Base-by-base conservation (phyloP, 2,329 filamentous ascomycete genomes). In the Nemania sp. region DNA sequence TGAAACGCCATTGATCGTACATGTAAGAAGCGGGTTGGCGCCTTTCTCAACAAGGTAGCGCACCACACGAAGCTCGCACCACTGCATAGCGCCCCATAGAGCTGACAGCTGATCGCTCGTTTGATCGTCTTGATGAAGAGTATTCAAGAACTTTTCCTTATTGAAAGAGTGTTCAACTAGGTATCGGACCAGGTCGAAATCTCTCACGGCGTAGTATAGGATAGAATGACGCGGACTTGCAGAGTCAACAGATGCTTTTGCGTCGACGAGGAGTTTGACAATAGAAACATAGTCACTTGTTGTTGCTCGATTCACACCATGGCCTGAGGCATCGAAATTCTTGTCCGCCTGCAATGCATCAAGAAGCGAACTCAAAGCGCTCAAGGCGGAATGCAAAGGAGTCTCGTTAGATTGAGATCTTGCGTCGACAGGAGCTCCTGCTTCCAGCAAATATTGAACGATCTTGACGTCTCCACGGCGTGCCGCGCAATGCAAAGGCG, bases 41-140 rank as follows among this genome's bases (percentile, higher is more conserved):
- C 56, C 56, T 3, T n/a, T 13, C n/a, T 52, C 56, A 32, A 59
- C 32, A 40, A 59, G 56, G 40, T 59, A 59, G 32, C 47, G 47
- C 17, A 47, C 56, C 5, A 54, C 18, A 18, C 53, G 15, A 3
- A 57, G 15, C 6, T 43, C 3, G 9, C n/a, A n/a, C n/a, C n/a
- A n/a, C n/a, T 45, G 18, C 54, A 5, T 34, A 5, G 34, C 48
- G 15, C 1, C 1, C 17, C 18, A 39, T 25, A 51, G 35, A 9
- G 48, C 18, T 34, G 48, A 51, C 9, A 18, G 9, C 5, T 7
- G 25, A 29, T 29, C 3, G 7, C 3, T 7, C 25, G 7, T 29
- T 29, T 3, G 25, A 29, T 12, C 43, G 11, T 13, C 20, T 46
- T 13, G 15, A 34, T 35, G 10, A 37, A 18, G 1, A 18, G 47